Base-by-base conservation (phyloP, 2,329 filamentous ascomycete species). In the Trichophyton benhamiae region DNA sequence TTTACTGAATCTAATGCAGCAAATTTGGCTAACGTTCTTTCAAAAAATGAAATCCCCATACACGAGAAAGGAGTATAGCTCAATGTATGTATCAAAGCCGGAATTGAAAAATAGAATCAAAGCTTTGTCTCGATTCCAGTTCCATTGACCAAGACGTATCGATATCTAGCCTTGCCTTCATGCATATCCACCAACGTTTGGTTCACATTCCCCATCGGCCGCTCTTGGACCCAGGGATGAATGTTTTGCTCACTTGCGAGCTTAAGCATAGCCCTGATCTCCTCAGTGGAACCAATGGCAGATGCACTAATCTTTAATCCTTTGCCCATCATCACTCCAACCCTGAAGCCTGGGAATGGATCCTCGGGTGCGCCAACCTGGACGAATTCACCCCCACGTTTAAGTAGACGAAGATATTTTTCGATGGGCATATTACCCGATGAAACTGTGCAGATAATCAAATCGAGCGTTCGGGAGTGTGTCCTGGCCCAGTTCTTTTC, bases 341-440 rank as follows among this genome's bases (percentile, higher is more conserved):
- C 82, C 65, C 75, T 78, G 66, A 88, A 77, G 1, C 75, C 73
- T 3, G 82, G 83, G 36, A 77, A 63, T 15, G 72, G 71, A 61
- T 80, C 79, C 67, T 89, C 87, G 0, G 87, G 86, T 0, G 81
- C 81, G 30, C 86, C 86, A 57, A 89, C 79, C 72, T 87, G 83
- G 61, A 87, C 79, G 66, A 87, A 84, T 13, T 77, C 77, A 3
- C 86, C 86, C 57, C 82, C 79, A 15, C 78, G 73, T 62, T 80
- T 77, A 38, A 89, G 75, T 7, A 89, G 76, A 13, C 74, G 67
- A 61, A 90, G 75, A 71, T 88, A 89, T 55, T 81, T 74, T 58
- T 74, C 70, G 25, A 88, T 69, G 0, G 85, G 85, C 84, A 89
- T 86, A 61, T 83, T 78, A 1, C 79, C 77, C 0, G 75, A 77